A percentile compares a stretch with the other conserved stretches of the same genome.
phyloP scores from a whole-genome alignment of 2,329 filamentous ascomycete species.

The Chalaropsis thielavioides region DNA sequence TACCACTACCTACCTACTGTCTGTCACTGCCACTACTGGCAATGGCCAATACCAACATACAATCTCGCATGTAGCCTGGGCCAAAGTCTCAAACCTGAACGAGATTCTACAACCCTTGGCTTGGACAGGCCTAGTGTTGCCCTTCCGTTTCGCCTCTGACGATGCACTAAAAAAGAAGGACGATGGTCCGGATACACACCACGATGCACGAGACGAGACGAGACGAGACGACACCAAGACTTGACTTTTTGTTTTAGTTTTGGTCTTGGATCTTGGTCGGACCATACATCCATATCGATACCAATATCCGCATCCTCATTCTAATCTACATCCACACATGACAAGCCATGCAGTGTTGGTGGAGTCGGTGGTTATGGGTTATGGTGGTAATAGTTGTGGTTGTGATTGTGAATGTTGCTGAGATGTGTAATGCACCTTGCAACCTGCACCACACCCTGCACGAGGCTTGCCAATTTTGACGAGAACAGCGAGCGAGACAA shows the following conservation, averaged over 20 bases:
- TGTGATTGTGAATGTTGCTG: neutral
- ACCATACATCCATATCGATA: neutral
- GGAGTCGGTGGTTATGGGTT: neutral
- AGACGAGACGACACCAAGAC: neutral
- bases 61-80: neutral
- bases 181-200: neutral
- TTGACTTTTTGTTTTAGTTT: neutral
- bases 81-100: neutral
- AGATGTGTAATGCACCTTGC: neutral
- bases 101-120: neutral
- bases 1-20: neutral
- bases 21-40: too few species aligned
- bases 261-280: neutral
- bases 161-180: neutral
- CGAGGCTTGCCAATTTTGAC: neutral
- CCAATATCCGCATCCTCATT: neutral
- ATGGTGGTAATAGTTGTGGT: neutral
- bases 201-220: neutral
- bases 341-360: neutral
- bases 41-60: too few species aligned
- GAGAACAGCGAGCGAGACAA: neutral
- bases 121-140: neutral
- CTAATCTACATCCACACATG: neutral
- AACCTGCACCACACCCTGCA: neutral
- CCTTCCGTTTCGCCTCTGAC: slow-evolving; percentile 3